Base-by-base conservation (phyloP, 2,329 filamentous ascomycete genomes). In the Aspergillus udagawae region DNA sequence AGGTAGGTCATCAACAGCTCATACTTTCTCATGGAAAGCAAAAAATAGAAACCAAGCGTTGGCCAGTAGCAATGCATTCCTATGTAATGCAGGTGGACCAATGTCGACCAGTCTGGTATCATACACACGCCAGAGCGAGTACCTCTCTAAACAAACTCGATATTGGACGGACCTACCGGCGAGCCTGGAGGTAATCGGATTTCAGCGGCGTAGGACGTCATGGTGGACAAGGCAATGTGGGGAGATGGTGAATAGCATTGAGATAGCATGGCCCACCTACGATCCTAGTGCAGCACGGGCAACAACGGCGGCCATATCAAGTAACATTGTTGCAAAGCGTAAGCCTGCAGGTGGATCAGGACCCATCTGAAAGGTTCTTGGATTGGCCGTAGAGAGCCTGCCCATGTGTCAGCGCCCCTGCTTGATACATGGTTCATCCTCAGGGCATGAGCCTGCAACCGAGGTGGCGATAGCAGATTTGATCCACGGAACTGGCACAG, bases 41-140 rank as follows among this genome's bases (percentile, higher is more conserved):
- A 56, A 45, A 57, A 61, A 62, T 64, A 62, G 60, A 64, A 65
- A 60, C 57, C 54, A 20, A 55, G 48, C 29, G 29, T 45, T 42
- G 49, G 56, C 61, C 60, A 61, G 52, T 57, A 55, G 58, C 47
- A 51, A 49, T 58, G 44, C 53, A 52, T 57, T 41, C 52, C 49
- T 21, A 47, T 49, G 45, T 41, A 38, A 47, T 56, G 54, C 60
- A 27, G 41, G 51, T 58, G 54, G 59, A 54, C 51, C 52, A 51
- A 45, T 20, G 12, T 51, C 57, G 53, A 55, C 52, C 57, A 58
- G 54, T 58, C 25, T 12, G 44, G 44, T 12, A 47, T 47, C 44
- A 47, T 47, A 56, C 51, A 38, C 45, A 32, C 10, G 42, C 8
- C 49, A 50, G 38, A 56, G 27, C 53, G 35, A 56, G 56, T 51